These are phyloP conservation scores for Exophiala sp. DNA, from an alignment of 2,329 filamentous ascomycete species.

Conservation along the genomic window DNA sequence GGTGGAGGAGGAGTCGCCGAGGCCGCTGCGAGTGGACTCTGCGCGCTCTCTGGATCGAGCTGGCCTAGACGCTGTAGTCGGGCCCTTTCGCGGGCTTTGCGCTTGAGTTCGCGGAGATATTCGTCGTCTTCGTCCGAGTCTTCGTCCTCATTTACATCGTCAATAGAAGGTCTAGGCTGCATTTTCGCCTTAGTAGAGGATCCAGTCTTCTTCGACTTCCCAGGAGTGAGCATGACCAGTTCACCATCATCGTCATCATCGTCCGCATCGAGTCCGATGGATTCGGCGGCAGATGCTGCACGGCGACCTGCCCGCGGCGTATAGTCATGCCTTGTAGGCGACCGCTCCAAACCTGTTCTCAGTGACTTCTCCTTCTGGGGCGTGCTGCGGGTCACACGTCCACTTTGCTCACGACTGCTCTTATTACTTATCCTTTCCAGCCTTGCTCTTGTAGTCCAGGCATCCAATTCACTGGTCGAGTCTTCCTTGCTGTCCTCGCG, in stretches of 20 bases:
- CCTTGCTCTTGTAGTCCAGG: constrained; percentile 29
- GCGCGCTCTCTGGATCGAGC: constrained; percentile 9
- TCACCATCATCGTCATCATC: constrained; percentile 18
- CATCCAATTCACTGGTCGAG: constrained; percentile 27
- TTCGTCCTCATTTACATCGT: constrained; percentile 12
- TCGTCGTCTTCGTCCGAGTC: constrained; percentile 32
- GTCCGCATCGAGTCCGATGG: constrained; percentile 9
- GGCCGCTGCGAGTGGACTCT: constrained; percentile 7
- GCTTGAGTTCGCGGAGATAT: constrained; percentile 40
- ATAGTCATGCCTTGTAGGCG: not conserved
- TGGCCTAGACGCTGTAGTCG: constrained; percentile 29
- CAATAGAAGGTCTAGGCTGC: constrained; percentile 1
- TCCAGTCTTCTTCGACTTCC: constrained; percentile 1
- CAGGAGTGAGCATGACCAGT: constrained; percentile 9
- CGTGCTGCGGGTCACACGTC: constrained; percentile 18
- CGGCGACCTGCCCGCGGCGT: not conserved
- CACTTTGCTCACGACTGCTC: not conserved
- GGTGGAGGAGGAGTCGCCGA: not conserved
- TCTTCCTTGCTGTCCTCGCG: not conserved
- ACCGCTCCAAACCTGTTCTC: constrained; percentile 4
- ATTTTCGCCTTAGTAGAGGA: too few species aligned
- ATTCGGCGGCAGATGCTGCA: not conserved
- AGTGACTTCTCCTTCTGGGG: constrained; percentile 11
- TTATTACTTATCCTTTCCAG: not conserved
- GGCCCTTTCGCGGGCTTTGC: constrained; percentile 39